Evolutionary conservation across 352 stramenopile genomes (phyloP).

Genomic region (Pythium aquatile): DNA sequence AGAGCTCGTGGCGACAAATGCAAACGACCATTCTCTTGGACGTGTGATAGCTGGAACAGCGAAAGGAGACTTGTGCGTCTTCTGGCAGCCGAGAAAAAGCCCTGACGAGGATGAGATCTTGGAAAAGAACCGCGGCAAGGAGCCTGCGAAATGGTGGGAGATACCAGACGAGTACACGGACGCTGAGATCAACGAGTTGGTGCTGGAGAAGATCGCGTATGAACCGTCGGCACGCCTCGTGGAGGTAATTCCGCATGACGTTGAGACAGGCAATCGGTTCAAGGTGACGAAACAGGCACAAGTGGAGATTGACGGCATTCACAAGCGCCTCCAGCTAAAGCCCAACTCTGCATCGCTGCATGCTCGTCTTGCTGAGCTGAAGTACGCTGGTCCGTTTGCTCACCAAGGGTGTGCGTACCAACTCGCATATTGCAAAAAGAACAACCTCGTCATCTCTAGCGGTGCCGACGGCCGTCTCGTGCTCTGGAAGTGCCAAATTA

Average conservation of each 20-base stretch:
- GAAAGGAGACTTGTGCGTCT: conserved; percentile 67
- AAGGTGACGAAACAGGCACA: conserved; percentile 57
- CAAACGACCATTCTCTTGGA: conserved; percentile 56
- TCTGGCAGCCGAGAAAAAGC: conserved; percentile 53
- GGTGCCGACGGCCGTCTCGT: conserved; percentile 48
- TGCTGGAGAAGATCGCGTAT: conserved; percentile 58
- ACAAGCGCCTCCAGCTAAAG: conserved; percentile 44
- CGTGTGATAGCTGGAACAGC: conserved; percentile 58
- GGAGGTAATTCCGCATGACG: conserved; percentile 60
- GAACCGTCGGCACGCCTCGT: conserved; percentile 58
- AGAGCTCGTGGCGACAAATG: conserved; percentile 39
- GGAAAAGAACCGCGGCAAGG: conserved; percentile 32
- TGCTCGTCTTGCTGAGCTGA: conserved; percentile 42
- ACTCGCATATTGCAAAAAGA: conserved; percentile 54
- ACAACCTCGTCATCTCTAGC: conserved; percentile 51
- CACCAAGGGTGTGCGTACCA: conserved; percentile 48
- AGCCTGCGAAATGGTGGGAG: conserved; percentile 74
- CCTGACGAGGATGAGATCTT: conserved; percentile 35
- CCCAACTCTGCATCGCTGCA: conserved; percentile 46
- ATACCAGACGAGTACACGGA: conserved; percentile 65
- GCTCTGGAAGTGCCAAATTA: conserved; percentile 58
- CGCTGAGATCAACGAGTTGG: conserved; percentile 58
- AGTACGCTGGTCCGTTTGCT: conserved; percentile 49
- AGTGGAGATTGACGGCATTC: conserved; percentile 51
- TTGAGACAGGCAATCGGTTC: conserved; percentile 63